A percentile compares a stretch with the other conserved stretches of the same genome.
Conservation (phyloP, 305 asterid species). For the Plantago coronopus region DNA sequence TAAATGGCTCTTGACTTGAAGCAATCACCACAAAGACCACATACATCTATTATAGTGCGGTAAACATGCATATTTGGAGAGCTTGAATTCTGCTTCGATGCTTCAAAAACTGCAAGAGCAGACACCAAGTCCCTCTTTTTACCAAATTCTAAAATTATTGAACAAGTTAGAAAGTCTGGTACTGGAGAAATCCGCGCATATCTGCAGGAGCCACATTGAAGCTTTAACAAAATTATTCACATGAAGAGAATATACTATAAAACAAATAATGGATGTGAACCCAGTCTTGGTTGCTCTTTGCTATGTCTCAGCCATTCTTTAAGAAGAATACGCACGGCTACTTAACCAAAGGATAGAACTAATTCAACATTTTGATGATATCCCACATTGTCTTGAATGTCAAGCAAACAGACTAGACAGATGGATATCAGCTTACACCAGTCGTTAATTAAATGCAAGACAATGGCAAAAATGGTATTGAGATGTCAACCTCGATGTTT, state of each 20-base stretch:
- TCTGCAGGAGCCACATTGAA: slow-evolving; percentile 41
- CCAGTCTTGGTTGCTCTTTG: slow-evolving; percentile 5
- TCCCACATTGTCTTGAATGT: not conserved
- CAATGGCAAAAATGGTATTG: no score
- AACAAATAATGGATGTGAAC: slow-evolving; percentile 2
- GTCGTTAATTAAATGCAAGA: slow-evolving; percentile 2
- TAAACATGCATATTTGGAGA: slow-evolving; percentile 68
- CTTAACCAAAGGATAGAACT: not conserved
- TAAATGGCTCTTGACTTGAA: slow-evolving; percentile 73
- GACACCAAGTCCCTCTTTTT: slow-evolving; percentile 67
- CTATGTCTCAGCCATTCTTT: slow-evolving; percentile 6
- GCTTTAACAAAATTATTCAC: slow-evolving; percentile 11
- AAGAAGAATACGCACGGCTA: not conserved
- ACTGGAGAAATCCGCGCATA: slow-evolving; percentile 55
- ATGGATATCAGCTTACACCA: not conserved
- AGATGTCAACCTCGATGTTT: no score
- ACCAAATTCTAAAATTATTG: slow-evolving; percentile 77
- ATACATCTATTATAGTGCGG: slow-evolving; percentile 87
- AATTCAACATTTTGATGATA: not conserved
- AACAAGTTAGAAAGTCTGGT: slow-evolving; percentile 54
- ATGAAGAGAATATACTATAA: slow-evolving; percentile 2
- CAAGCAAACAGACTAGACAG: not conserved
- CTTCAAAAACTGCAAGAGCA: slow-evolving; percentile 73
- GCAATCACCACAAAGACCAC: slow-evolving; percentile 90
- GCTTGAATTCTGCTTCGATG: slow-evolving; percentile 45